phyloP scores from a whole-genome alignment of 78 protist genomes.

The Dictyostelium brefeldianum region DNA sequence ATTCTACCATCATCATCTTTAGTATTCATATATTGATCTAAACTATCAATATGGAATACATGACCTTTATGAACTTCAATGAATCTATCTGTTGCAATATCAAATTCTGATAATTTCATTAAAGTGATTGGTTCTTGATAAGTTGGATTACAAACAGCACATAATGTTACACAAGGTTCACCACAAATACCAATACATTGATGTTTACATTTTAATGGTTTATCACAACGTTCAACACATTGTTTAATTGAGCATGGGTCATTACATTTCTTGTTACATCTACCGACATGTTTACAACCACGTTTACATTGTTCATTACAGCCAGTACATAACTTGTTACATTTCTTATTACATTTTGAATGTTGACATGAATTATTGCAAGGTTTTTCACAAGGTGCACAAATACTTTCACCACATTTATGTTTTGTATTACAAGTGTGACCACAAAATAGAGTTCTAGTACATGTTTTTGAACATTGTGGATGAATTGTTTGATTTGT shows the following conservation, averaged over 20 bases:
- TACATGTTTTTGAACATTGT: conserved; percentile 6
- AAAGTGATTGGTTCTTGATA: conserved; percentile 1
- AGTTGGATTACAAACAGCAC: conserved; percentile 26
- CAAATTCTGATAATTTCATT: conserved; percentile 22
- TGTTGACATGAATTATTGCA: conserved; percentile 40
- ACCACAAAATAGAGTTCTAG: conserved; percentile 25
- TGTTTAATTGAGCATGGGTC: conserved; percentile 54
- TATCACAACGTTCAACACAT: conserved; percentile 73
- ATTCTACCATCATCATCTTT: conserved; percentile 3
- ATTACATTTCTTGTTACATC: conserved; percentile 68
- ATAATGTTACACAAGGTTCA: conserved; percentile 63
- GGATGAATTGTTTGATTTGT: neutral
- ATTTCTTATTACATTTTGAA: conserved; percentile 31
- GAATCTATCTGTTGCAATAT: neutral
- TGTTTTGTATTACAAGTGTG: conserved; percentile 18
- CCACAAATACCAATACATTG: conserved; percentile 87
- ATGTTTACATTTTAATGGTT: conserved; percentile 78
- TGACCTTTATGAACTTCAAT: conserved; percentile 20
- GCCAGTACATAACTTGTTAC: conserved; percentile 47
- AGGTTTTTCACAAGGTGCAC: conserved; percentile 26
- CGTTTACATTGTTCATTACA: conserved; percentile 77
- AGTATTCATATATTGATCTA: conserved; percentile 15
- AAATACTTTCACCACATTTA: neutral
- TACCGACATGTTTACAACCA: conserved; percentile 49
- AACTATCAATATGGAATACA: neutral